Percentiles rank a stretch among this genome's conserved stretches.
Evolutionary conservation across 371 early-diverging fungal genomes (phyloP).

Genomic region (Mortierella sp.): DNA sequence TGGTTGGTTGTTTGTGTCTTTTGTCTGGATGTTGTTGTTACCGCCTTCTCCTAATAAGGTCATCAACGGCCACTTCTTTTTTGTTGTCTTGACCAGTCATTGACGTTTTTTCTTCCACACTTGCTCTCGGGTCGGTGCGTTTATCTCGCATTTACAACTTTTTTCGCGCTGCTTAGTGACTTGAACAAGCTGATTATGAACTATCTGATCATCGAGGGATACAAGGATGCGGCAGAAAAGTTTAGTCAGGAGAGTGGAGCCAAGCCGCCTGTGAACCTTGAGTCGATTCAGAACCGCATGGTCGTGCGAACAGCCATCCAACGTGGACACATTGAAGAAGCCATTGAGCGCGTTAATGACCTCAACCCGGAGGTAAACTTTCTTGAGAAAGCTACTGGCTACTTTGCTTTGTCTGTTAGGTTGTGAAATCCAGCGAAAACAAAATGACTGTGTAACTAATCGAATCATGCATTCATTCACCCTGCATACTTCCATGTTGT

Average conservation of each 20-base stretch:
- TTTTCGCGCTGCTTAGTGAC: slow-evolving; percentile 64
- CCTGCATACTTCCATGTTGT: slow-evolving; percentile 4
- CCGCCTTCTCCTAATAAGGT: neutral
- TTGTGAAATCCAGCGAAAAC: neutral
- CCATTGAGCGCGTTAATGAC: slow-evolving; percentile 96
- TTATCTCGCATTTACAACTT: neutral
- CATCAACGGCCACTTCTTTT: neutral
- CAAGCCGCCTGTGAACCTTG: slow-evolving; percentile 82
- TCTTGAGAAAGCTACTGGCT: neutral
- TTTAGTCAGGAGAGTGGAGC: slow-evolving; percentile 90
- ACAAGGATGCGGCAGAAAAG: slow-evolving; percentile 97
- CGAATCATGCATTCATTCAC: slow-evolving; percentile 13
- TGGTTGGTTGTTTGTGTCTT: neutral
- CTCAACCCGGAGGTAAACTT: slow-evolving; percentile 93
- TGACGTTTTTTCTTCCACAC: neutral
- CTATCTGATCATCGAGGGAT: slow-evolving; percentile 97
- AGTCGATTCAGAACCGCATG: slow-evolving; percentile 95
- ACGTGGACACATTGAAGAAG: slow-evolving; percentile 90
- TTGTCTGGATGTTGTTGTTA: neutral
- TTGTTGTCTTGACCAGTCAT: neutral
- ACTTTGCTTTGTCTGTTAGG: neutral
- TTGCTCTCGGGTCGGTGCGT: slow-evolving; percentile 6
- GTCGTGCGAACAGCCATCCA: slow-evolving; percentile 93
- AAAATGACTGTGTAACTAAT: slow-evolving; percentile 27
- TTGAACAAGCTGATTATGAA: slow-evolving; percentile 97